Evolutionary conservation across 208 protist genomes (phyloP), one percentile per base, ranked within the genome.

Genomic region (Leishmania guyanensis): DNA sequence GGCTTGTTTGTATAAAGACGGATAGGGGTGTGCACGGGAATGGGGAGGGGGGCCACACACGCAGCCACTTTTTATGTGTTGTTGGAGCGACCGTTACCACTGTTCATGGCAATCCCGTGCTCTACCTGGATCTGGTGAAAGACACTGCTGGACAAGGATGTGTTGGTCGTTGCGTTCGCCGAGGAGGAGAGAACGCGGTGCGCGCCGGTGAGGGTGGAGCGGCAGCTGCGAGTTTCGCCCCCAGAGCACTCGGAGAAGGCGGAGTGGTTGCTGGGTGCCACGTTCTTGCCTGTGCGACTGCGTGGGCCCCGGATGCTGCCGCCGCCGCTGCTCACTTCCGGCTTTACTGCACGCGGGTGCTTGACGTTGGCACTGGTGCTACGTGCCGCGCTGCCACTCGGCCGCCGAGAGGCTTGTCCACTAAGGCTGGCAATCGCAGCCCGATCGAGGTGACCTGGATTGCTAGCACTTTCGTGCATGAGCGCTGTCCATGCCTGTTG

Each of bases 231-330:
- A 36, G 94, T 95, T 75, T 97, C 94, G 9, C 92, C 94, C 9
- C 89, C 92, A 2, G 91, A 95, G 86, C 90, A 97, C 91, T 97
- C 92, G 33, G 90, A 94, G 88, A 97, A 97, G 77, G 92, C 94
- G 54, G 92, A 95, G 83, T 90, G 88, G 70, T 90, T 91, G 82
- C 91, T 94, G 22, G 89, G 91, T 22, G 86, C 83, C 26, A 94
- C 83, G 78, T 91, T 92, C 75, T 92, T 94, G 68, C 87, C 87
- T 51, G 85, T 88, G 77, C 81, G 83, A 73, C 84, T 94, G 71
- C 91, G 88, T 36, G 88, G 90, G 10, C 86, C 88, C 43, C 89
- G 78, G 46, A 81, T 83, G 78, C 84, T 51, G 66, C 81, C 79
- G 51, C 79, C 77, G 58, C 83, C 74, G 46, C 75, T 53, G 48